Conservation (phyloP, 164 flowering plant species). For the Stephania yunnanensis region DNA sequence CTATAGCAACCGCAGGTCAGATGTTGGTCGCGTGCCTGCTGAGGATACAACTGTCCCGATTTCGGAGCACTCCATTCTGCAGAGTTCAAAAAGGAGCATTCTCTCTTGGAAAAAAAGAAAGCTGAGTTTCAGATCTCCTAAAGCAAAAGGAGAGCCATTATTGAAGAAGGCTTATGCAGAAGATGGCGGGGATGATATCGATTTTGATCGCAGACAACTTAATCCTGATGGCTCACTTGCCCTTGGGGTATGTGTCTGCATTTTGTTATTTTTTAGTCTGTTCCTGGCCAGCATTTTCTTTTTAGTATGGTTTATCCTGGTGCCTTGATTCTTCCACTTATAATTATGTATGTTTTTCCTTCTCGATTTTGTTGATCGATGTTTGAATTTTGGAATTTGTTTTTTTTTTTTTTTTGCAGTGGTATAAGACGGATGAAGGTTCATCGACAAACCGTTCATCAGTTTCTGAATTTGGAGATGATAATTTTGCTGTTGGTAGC, state of each 20-base stretch:
- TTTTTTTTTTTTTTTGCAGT: conserved; percentile 32
- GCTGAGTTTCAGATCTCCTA: conserved; percentile 87
- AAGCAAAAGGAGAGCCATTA: conserved; percentile 89
- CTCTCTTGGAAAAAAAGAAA: conserved; percentile 94
- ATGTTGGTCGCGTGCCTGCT: conserved; percentile 47
- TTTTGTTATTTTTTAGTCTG: neutral
- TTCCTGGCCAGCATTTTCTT: neutral
- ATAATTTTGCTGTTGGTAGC: conserved; percentile 79
- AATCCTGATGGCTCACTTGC: conserved; percentile 77
- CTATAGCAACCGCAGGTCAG: conserved; percentile 79
- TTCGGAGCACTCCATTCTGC: conserved; percentile 40
- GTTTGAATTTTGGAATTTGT: neutral
- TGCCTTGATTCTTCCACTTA: neutral
- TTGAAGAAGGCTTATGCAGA: conserved; percentile 86
- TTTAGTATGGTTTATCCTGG: neutral
- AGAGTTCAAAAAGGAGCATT: conserved; percentile 62
- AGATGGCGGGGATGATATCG: conserved; percentile 99
- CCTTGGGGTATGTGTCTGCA: conserved; percentile 44
- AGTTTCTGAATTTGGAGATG: conserved; percentile 96
- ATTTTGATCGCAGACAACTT: conserved; percentile 90
- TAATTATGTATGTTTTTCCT: neutral
- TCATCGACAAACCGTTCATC: conserved; percentile 58
- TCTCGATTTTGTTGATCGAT: neutral
- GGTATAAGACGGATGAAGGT: conserved; percentile 67
- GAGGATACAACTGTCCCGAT: conserved; percentile 43